Percentiles rank a stretch among this genome's conserved stretches.
Evolutionary conservation across 2,329 filamentous ascomycete genomes (phyloP).

Genomic region (Monosporascus sp.): DNA sequence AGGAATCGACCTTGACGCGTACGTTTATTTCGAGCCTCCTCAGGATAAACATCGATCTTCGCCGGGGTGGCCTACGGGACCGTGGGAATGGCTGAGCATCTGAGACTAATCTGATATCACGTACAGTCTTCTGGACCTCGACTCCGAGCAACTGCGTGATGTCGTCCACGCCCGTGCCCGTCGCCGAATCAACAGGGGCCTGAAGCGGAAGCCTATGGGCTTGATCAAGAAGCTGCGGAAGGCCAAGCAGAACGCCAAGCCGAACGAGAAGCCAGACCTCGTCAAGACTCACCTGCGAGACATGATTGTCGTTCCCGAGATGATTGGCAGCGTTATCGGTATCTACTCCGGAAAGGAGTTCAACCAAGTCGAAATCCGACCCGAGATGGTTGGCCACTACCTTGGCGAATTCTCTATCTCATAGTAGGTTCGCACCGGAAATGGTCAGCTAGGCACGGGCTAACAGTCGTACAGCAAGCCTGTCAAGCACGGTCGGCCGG

Average conservation of each 20-base stretch:
- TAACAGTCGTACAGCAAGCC: conserved; percentile 73
- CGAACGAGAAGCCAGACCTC: conserved; percentile 99
- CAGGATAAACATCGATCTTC: not conserved
- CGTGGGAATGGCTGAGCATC: not conserved
- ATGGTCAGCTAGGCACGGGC: conserved; percentile 17
- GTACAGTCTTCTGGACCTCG: conserved; percentile 91
- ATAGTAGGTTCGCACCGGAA: conserved; percentile 65
- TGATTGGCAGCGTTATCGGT: conserved; percentile 97
- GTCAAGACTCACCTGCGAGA: conserved; percentile 99
- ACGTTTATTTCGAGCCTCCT: conserved; percentile 37
- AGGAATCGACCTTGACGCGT: conserved; percentile 99
- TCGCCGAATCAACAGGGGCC: conserved; percentile 97
- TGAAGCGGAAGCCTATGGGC: conserved; percentile 99
- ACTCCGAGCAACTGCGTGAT: conserved; percentile 97
- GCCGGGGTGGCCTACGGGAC: not conserved
- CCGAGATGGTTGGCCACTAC: conserved; percentile 99
- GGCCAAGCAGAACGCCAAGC: conserved; percentile 97
- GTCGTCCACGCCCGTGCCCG: conserved; percentile 98
- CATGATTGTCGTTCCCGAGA: conserved; percentile 99
- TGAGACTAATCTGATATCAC: conserved; percentile 11
- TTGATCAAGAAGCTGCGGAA: conserved; percentile 99
- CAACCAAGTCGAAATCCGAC: conserved; percentile 99
- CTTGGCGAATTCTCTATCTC: conserved; percentile 99
- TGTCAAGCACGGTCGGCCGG: conserved; percentile 99
- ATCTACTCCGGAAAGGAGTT: conserved; percentile 99